A percentile compares a stretch with the other conserved stretches of the same genome.
These are phyloP conservation scores for Aspergillus mulundensis DNA, from an alignment of 495 filamentous ascomycete species.

Conservation along the genomic window DNA sequence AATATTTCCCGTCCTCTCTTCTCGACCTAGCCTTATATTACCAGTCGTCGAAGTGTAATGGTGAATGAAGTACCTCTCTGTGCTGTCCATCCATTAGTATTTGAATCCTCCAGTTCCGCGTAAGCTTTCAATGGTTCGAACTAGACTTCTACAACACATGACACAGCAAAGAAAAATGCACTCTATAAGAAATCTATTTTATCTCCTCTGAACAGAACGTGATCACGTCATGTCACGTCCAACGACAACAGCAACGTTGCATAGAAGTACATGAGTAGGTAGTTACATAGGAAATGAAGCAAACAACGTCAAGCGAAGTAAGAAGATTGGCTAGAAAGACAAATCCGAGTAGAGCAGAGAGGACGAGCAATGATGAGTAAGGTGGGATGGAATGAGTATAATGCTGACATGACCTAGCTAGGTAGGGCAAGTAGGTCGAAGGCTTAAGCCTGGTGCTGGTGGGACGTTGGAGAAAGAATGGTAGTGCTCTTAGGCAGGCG, in stretches of 20 bases:
- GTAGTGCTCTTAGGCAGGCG: background rate
- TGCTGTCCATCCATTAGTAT: too few relatives aligned
- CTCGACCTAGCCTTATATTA: background rate
- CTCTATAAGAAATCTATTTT: slow-evolving; percentile 7
- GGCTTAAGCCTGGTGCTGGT: background rate
- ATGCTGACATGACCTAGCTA: background rate
- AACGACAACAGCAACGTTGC: too few relatives aligned
- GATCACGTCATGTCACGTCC: background rate
- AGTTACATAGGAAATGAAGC: background rate
- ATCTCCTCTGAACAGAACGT: background rate
- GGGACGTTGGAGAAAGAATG: background rate
- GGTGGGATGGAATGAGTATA: background rate
- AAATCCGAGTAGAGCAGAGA: background rate
- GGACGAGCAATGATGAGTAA: background rate
- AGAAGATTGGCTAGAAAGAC: background rate
- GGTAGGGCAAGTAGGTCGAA: background rate
- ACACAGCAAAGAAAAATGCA: background rate
- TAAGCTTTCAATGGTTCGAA: too few relatives aligned
- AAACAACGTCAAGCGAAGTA: background rate
- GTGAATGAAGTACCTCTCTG: too few relatives aligned
- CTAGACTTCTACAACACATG: too few relatives aligned
- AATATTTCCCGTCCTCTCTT: background rate
- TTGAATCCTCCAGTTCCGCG: too few relatives aligned
- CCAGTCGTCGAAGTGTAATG: too few relatives aligned
- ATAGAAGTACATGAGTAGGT: slow-evolving; percentile 9